phyloP scores from a whole-genome alignment of 2,329 filamentous ascomycete species.

The Xylaria sp. region DNA sequence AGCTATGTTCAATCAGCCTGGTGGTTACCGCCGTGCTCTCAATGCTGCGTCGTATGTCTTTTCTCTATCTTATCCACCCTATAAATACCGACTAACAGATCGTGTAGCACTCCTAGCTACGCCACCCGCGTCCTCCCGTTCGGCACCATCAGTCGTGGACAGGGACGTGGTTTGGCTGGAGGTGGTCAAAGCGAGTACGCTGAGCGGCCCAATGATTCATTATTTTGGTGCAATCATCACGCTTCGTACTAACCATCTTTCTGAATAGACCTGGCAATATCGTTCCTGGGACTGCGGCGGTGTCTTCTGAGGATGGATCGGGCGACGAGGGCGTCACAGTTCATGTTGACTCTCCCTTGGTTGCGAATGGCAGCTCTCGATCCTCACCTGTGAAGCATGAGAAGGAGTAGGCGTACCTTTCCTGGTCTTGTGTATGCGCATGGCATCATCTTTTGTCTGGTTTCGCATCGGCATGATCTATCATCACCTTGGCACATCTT shows the following conservation, averaged over 20 bases:
- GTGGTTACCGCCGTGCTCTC: conserved; percentile 51
- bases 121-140: conserved; percentile 29
- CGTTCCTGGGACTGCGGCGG: conserved; percentile 52
- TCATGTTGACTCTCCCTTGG: conserved; percentile 59
- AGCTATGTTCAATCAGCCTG: conserved; percentile 56
- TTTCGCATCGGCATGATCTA: conserved; percentile 46
- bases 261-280: conserved; percentile 55
- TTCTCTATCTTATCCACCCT: conserved; percentile 17
- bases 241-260: conserved; percentile 49
- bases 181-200: conserved; percentile 40
- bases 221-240: conserved; percentile 10
- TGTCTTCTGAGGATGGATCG: conserved; percentile 57
- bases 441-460: conserved; percentile 43
- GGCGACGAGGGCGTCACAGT: conserved; percentile 66
- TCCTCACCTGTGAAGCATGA: conserved; percentile 61
- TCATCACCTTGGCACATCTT: conserved; percentile 44
- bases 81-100: conserved; percentile 29
- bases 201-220: conserved; percentile 29
- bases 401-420: conserved; percentile 48
- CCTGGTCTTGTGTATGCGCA: conserved; percentile 40
- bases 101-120: conserved; percentile 32
- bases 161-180: conserved; percentile 35
- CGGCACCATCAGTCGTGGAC: conserved; percentile 35
- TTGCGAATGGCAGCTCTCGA: conserved; percentile 57
- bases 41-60: conserved; percentile 40